phyloP scores from a whole-genome alignment of 441 rosid genomes.

The Kokia cookei region DNA sequence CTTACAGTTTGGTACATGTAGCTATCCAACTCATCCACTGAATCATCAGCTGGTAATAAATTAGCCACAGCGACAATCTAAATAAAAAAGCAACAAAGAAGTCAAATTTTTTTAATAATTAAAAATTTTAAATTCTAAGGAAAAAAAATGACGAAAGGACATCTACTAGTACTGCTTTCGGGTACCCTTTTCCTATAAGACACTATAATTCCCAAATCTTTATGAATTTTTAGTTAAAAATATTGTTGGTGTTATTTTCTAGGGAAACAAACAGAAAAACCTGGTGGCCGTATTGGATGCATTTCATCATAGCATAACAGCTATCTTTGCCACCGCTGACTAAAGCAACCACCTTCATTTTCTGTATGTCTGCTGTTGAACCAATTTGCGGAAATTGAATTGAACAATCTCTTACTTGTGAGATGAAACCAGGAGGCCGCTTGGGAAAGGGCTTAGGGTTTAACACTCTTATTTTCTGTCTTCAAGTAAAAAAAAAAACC shows the following conservation, averaged over 20 bases:
- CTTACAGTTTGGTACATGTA: slow-evolving; percentile 96
- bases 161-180: neutral
- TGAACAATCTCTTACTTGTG: neutral
- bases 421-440: neutral
- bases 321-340: slow-evolving; percentile 89
- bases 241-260: neutral
- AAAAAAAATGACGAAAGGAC: neutral
- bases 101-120: neutral
- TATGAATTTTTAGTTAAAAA: neutral
- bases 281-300: slow-evolving; percentile 68
- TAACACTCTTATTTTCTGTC: neutral
- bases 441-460: neutral
- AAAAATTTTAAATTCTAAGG: neutral
- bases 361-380: neutral
- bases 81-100: neutral
- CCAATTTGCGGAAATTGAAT: neutral
- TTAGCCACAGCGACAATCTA: slow-evolving; percentile 93
- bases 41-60: slow-evolving; percentile 77
- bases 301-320: slow-evolving; percentile 77
- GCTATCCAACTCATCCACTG: slow-evolving; percentile 89
- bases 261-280: slow-evolving; percentile 19
- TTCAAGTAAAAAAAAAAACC: neutral
- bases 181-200: neutral
- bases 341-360: slow-evolving; percentile 78
- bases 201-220: neutral